Base-by-base conservation (phyloP, 2,329 filamentous ascomycete genomes). In the Colletotrichum sp. region DNA sequence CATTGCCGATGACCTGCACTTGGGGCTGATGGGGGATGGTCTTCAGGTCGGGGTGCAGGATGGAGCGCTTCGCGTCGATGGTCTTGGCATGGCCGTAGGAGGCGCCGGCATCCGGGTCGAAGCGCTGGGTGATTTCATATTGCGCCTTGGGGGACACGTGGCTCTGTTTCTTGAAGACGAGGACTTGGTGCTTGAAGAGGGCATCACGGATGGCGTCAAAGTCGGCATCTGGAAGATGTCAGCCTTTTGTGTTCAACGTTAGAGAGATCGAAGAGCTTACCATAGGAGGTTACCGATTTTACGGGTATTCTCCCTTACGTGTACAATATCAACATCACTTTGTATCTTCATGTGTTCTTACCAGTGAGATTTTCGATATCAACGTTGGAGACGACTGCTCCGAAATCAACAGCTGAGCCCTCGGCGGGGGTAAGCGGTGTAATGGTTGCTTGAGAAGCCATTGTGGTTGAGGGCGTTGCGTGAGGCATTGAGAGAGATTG, bases 21-120 rank as follows among this genome's bases (percentile, higher is more conserved):
- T 96, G 94, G 0, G 94, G 93, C 82, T 96, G 94, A 79, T 95
- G 92, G 0, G 94, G 94, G 57, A 96, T 91, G 1, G 94, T 96
- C 86, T 96, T 95, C 21, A 96, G 88, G 79, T 96, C 95, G 0
- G 94, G 94, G 81, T 96, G 94, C 21, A 96, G 89, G 80, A 96
- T 92, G 71, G 88, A 90, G 66, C 88, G 90, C 82, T 89, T 89
- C 30, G 86, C 86, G 79, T 95, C 93, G 64, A 95, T 87, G 0
- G 93, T 94, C 84, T 94, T 95, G 81, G 94, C 94, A 82, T 96
- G 94, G 18, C 94, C 94, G 83, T 96, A 96, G 16, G 89, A 89
- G 16, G 88, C 88, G 2, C 89, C 88, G 8, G 90, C 90, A 4
- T 87, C 81, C 0, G 94, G 94, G 80, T 96, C 95, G 84, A 96